phyloP scores from a whole-genome alignment of 2,329 filamentous ascomycete genomes.

The Dothiorella sarmentorum region DNA sequence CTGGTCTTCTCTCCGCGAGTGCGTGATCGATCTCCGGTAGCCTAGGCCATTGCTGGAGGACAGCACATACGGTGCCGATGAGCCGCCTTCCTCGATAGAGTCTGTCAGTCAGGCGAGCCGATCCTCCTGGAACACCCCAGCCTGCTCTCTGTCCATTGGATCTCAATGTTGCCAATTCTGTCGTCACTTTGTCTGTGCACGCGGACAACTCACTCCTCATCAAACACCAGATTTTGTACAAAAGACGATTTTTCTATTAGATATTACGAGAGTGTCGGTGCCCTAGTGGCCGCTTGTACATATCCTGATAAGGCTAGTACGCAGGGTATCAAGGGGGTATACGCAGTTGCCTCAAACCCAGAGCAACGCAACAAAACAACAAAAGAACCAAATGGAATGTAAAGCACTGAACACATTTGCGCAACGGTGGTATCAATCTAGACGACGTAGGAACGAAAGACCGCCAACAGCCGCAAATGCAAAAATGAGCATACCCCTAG shows the following conservation, averaged over 20 bases:
- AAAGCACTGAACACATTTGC: conserved; percentile 23
- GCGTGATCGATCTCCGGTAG: neutral
- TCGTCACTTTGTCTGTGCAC: neutral
- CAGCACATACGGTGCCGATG: neutral
- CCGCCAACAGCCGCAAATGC: conserved; percentile 35
- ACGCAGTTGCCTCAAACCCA: conserved; percentile 25
- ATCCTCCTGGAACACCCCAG: neutral
- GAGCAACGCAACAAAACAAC: conserved; percentile 32
- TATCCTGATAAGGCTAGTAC: conserved; percentile 20
- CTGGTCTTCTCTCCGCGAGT: conserved; percentile 6
- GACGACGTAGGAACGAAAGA: conserved; percentile 17
- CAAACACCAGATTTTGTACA: neutral
- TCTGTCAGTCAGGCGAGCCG: neutral
- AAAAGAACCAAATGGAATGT: conserved; percentile 22
- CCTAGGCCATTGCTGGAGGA: no score
- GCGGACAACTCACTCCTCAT: neutral
- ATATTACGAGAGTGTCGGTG: conserved; percentile 20
- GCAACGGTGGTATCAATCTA: conserved; percentile 19
- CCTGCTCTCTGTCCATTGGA: neutral
- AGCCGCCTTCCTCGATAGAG: neutral
- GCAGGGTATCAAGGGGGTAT: conserved; percentile 20
- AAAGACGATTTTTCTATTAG: conserved; percentile 18
- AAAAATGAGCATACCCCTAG: conserved; percentile 33
- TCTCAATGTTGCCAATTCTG: neutral
- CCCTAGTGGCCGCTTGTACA: conserved; percentile 20